Base-by-base conservation (phyloP, 179 eudicot genomes). In the Beta macrorhiza region DNA sequence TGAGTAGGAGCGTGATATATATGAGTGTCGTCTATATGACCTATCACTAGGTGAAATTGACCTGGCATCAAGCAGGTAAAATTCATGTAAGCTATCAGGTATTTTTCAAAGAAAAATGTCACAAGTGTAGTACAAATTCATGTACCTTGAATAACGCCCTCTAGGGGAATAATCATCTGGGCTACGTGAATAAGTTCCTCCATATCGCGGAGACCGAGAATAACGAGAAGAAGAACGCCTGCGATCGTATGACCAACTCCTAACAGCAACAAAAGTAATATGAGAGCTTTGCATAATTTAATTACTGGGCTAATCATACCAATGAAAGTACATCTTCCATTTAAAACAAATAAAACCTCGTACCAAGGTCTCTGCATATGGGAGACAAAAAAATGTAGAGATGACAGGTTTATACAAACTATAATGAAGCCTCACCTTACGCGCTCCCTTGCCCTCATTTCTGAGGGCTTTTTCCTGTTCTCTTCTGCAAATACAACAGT, bases 401-500 rank as follows among this genome's bases (percentile, higher is more conserved):
- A 25, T 47, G 19, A 2, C 22, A 8, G 5, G 5, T 22, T 29
- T 29, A 29, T 29, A 29, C 32, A 29, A 29, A 29, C 32, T 29
- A 1, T n/a, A 2, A 57, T 45, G 0, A 62, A 22, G 32, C 59
- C 32, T 74, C 78, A 93, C 98, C 98, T 92, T 0, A 42, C 8
- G 4, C 90, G 90, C 14, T 95, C 92, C 72, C 92, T 90, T 76
- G 87, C 89, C 85, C 95, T 93, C 98, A 95, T 95, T 83, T 95
- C 93, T 37, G 88, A 80, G 20, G 98, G 98, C 79, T 90, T 95
- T 78, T 95, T 95, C 85, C 98, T 83, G 75, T 92, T 93, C 84
- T 95, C 97, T 87, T 93, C 98, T 0, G 97, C 98, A 90, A 91
- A 95, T 9, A 95, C 90, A 79, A 95, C 97, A 77, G 94, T 92